Conservation (phyloP, 495 filamentous ascomycete species). For the Podospora anserina region DNA sequence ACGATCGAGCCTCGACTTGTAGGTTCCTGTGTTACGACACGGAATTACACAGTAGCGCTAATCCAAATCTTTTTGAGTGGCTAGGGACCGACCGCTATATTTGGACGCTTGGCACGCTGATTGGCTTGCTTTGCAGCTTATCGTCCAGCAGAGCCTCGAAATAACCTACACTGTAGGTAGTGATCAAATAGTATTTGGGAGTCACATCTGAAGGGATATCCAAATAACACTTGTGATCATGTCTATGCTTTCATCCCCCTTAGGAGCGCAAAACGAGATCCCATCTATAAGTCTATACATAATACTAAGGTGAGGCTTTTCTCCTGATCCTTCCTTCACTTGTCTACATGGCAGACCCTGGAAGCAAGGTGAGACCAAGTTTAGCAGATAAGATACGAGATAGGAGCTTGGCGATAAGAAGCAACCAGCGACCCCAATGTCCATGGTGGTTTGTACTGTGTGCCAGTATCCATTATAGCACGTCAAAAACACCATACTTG, state of each 20-base stretch:
- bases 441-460: neutral
- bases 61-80: constrained; percentile 12
- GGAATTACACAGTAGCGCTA: constrained; percentile 14
- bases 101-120: constrained; percentile 10
- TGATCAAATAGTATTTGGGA: too few relatives aligned
- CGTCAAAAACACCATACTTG: neutral
- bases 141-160: too few relatives aligned
- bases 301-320: too few relatives aligned
- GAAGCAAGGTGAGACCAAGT: too few relatives aligned
- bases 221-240: too few relatives aligned
- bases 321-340: too few relatives aligned
- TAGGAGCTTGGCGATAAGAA: neutral
- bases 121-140: neutral
- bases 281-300: too few relatives aligned
- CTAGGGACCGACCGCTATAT: constrained; percentile 10
- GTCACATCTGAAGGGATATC: too few relatives aligned
- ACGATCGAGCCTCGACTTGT: neutral
- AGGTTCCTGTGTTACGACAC: constrained; percentile 6
- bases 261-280: too few relatives aligned
- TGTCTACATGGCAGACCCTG: neutral
- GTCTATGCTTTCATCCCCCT: too few relatives aligned
- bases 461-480: too few relatives aligned
- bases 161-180: too few relatives aligned
- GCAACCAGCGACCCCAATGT: neutral
- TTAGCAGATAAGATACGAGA: neutral